Base-by-base conservation (phyloP, 768 basidiomycete species). In the Rhodotorula babjevae region DNA sequence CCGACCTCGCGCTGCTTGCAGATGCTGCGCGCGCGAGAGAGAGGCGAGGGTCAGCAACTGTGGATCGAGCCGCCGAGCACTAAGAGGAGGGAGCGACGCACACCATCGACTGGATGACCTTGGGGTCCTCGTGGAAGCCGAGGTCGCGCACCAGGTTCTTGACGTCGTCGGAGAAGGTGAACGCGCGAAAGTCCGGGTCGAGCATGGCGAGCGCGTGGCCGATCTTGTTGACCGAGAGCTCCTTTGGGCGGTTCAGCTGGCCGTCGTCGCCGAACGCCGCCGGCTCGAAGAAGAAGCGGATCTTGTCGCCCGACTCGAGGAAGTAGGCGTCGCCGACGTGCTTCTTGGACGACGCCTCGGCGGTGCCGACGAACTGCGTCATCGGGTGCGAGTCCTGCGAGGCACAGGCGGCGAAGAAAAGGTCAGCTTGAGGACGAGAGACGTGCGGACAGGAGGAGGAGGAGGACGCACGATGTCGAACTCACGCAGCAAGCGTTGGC, bases 231-330 rank as follows among this genome's bases (percentile, higher is more conserved):
- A 98, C 90, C 1, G 92, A 87, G 77, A 86, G 87, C 59, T 82
- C 77, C 59, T 84, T 84, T 1, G 82, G 82, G 85, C 80, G 77
- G 61, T 81, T 80, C n/a, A 99, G 85, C 76, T 87, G 88, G 5
- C 92, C 90, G 46, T 86, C 80, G 36, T 82, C 76, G 2, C 44
- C 44, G 12, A 96, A 83, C 1, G 94, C 92, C 62, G 89, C 92
- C 76, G 91, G 89, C 79, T 98, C 96, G 57, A 99, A 84, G 81
- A 99, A 98, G 81, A 88, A 98, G 12, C 90, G 88, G 71, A 98
- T 91, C 84, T 96, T 96, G 81, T 97, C 92, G 4, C 92, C 92
- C 2, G 92, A 93, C 44, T 83, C 86, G 60, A 99, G 83, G 79
- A 99, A 99, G 81, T 98, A 98, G 46, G 92, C 87, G 78, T 98